Base-by-base conservation (phyloP, 257 asterid species). In the Echites panduratus region DNA sequence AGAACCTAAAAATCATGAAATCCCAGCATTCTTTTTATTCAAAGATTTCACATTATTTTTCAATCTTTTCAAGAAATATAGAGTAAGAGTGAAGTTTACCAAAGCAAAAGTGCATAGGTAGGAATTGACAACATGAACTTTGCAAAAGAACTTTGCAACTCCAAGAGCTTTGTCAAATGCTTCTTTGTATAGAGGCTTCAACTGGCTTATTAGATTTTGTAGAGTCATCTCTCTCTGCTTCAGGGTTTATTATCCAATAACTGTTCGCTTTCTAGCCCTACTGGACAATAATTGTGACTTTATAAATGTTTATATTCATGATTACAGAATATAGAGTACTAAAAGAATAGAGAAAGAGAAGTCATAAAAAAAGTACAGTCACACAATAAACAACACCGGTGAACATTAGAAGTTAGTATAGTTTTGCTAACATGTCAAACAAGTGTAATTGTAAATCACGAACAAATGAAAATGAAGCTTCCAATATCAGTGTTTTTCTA, bases 81-180 rank as follows among this genome's bases (percentile, higher is more conserved):
- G 13, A 66, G 12, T 26, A 2, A 47, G 47, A 12, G 3, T 26
- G 7, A 16, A 27, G 16, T 52, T 22, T 83, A 90, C 97, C 66
- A 75, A 61, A 59, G 80, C 86, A 53, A 59, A 16, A 70, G 80
- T 65, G 81, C 91, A 87, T 57, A 89, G 32, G 76, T 89, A 85
- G 66, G 79, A 78, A 80, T 79, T 63, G 83, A 82, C 66, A 70
- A 92, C 83, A 68, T 89, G 96, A 84, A 89, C 70, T 74, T 78
- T 68, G 75, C 96, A 89, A 48, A 85, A 53, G 80, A 83, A 70
- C 44, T 81, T 86, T 16, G 86, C 87, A 7, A 90, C 83, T 5
- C 58, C 35, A 10, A 82, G 48, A 44, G 93, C 78, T 73, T 70
- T 71, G 1, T 70, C 82, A 64, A 90, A 68, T 27, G 89, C 96